Percentiles rank a stretch among this genome's conserved stretches.
Conservation (phyloP, 495 filamentous ascomycete species). For the Tuber microsphaerosporum region DNA sequence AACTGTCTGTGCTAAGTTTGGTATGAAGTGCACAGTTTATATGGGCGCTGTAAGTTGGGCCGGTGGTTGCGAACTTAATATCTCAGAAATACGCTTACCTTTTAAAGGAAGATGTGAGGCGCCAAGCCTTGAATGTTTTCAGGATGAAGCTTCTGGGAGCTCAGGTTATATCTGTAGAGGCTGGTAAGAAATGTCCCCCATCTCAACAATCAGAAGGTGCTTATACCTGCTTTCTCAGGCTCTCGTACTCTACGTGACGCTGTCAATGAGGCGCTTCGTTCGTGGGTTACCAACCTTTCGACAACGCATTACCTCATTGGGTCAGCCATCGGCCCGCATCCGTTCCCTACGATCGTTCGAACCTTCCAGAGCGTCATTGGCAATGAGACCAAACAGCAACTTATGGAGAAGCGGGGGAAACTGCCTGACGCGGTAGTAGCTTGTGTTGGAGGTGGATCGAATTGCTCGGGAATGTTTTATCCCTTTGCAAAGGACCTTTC, state of each 20-base stretch:
- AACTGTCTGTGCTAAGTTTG: constrained; percentile 93
- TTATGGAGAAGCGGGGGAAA: constrained; percentile 70
- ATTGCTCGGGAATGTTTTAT: constrained; percentile 70
- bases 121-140: constrained; percentile 93
- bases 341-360: constrained; percentile 90
- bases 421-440: constrained; percentile 93
- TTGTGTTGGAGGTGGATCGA: constrained; percentile 84
- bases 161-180: constrained; percentile 76
- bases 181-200: constrained; percentile 51
- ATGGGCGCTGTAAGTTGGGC: constrained; percentile 64
- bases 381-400: constrained; percentile 83
- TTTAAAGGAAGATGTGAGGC: constrained; percentile 69
- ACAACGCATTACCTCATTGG: constrained; percentile 97
- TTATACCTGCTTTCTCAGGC: not conserved
- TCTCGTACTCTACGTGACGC: constrained; percentile 76
- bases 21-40: constrained; percentile 89
- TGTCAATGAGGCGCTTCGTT: constrained; percentile 85
- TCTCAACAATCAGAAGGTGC: not conserved
- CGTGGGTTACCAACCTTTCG: constrained; percentile 76
- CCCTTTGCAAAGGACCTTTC: constrained; percentile 78
- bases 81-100: not conserved
- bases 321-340: constrained; percentile 88
- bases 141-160: constrained; percentile 93
- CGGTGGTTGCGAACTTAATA: not conserved
- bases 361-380: constrained; percentile 94